Base-by-base conservation (phyloP, 2,329 filamentous ascomycete species). In the Diaporthe helianthi region DNA sequence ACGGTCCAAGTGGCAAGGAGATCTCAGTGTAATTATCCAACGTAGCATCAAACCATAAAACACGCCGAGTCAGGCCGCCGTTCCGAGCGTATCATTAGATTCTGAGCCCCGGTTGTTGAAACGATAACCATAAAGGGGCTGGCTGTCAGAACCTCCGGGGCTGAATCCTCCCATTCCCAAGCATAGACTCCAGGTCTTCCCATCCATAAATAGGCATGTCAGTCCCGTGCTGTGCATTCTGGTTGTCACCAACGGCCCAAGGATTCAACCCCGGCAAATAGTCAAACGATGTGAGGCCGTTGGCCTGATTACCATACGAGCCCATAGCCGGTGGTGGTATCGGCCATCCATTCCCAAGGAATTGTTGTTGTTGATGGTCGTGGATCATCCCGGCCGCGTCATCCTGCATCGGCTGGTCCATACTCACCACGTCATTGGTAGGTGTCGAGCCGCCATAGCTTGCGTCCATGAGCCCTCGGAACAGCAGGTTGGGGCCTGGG, bases 101-200 rank as follows among this genome's bases (percentile, higher is more conserved):
- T 41, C 15, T 26, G 22, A 13, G 12, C 24, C 24, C 33, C 8
- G 4, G 0, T 9, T 5, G 22, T 58, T 19, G 33, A 15, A 10
- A 0, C 19, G 31, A 9, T 19, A 8, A 9, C 8, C 8, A 9
- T 22, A 22, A n/a, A 10, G 15, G 52, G n/a, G 17, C n/a, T 15
- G n/a, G 17, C n/a, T 15, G 6, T 63, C 44, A 63, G 8, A 36
- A 63, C 8, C 36, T 63, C 29, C 44, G n/a, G 8, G 29, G 41
- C 2, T 63, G 41, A 19, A 26, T 63, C 58, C 58, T 46, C 3
- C 58, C 58, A 8, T 63, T 63, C 29, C 58, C 58, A 49, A 63
- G 58, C 58, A 63, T 63, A 36, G 58, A 63, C 58, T 63, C 58
- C 58, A 63, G n/a, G 4, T 63, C 58, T 29, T 63, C 58, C 58